A percentile compares a stretch with the other conserved stretches of the same genome.
phyloP scores from a whole-genome alignment of 2,329 filamentous ascomycete species.

The Fonsecaea monophora region DNA sequence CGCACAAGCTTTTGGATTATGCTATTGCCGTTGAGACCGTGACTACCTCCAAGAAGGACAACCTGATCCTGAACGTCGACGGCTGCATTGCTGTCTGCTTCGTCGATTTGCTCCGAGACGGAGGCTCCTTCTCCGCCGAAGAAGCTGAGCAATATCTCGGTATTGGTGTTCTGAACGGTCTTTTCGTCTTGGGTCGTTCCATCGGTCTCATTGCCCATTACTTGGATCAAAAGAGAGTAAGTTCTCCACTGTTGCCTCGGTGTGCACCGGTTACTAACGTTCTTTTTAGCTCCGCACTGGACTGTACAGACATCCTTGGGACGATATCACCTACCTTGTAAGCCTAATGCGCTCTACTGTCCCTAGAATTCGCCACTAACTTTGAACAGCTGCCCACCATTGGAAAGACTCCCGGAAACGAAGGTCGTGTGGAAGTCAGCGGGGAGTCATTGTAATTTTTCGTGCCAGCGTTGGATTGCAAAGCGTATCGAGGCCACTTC shows the following conservation, averaged over 20 bases:
- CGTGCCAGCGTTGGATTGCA: background rate
- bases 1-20: constrained; percentile 97
- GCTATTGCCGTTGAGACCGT: constrained; percentile 97
- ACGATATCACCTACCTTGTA: constrained; percentile 82
- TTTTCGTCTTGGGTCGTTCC: constrained; percentile 94
- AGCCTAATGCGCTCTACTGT: background rate
- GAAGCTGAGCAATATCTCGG: constrained; percentile 98
- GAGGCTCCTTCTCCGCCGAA: constrained; percentile 92
- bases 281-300: constrained; percentile 75
- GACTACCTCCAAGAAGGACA: constrained; percentile 99
- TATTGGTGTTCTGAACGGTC: constrained; percentile 99
- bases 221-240: constrained; percentile 92
- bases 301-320: constrained; percentile 99
- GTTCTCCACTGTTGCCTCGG: background rate
- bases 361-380: background rate
- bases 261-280: constrained; percentile 9
- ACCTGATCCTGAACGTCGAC: constrained; percentile 96
- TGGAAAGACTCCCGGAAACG: constrained; percentile 72
- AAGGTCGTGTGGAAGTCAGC: constrained; percentile 86
- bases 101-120: constrained; percentile 96
- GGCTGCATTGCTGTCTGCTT: constrained; percentile 80
- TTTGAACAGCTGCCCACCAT: constrained; percentile 75
- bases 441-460: constrained; percentile 1
- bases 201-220: constrained; percentile 99
- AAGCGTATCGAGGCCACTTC: constrained; percentile 7